Percentiles rank a stretch among this genome's conserved stretches.
Conservation (phyloP, 495 filamentous ascomycete genomes). For the Penicillium manginii region DNA sequence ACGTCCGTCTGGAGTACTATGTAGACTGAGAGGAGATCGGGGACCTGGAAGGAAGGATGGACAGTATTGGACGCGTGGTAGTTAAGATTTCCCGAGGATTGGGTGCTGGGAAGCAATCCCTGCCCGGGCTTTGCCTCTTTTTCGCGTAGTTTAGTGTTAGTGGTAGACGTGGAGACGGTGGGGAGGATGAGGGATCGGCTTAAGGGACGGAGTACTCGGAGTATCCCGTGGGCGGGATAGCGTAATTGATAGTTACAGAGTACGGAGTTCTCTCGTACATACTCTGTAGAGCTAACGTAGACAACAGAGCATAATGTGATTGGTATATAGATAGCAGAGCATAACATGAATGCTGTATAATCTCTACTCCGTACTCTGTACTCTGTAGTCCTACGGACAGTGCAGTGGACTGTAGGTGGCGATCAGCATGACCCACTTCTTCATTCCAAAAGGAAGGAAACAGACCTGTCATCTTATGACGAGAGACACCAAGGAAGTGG, state of each 20-base stretch:
- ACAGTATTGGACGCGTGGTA: neutral
- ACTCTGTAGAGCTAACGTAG: too few species aligned
- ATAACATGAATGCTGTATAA: too few species aligned
- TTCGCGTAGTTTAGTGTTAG: too few species aligned
- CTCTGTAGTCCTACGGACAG: conserved; percentile 1
- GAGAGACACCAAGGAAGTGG: conserved; percentile 25
- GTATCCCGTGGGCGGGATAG: too few species aligned
- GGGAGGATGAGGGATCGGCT: too few species aligned
- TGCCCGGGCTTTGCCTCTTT: too few species aligned
- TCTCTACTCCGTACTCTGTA: neutral
- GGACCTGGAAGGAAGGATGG: neutral
- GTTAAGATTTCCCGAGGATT: neutral
- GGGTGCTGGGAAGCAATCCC: neutral
- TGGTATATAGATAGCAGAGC: too few species aligned
- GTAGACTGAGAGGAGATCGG: neutral
- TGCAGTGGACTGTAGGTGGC: neutral
- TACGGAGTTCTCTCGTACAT: too few species aligned
- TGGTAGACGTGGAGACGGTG: too few species aligned
- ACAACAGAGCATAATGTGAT: too few species aligned
- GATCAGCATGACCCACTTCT: conserved; percentile 14
- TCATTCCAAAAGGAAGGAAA: conserved; percentile 17
- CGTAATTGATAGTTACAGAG: too few species aligned
- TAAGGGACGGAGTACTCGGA: too few species aligned
- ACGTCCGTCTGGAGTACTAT: neutral
- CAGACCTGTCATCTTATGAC: conserved; percentile 29